These are phyloP conservation scores for Eucalyptus marginata DNA, from an alignment of 345 rosid genomes.

Conservation along the genomic window DNA sequence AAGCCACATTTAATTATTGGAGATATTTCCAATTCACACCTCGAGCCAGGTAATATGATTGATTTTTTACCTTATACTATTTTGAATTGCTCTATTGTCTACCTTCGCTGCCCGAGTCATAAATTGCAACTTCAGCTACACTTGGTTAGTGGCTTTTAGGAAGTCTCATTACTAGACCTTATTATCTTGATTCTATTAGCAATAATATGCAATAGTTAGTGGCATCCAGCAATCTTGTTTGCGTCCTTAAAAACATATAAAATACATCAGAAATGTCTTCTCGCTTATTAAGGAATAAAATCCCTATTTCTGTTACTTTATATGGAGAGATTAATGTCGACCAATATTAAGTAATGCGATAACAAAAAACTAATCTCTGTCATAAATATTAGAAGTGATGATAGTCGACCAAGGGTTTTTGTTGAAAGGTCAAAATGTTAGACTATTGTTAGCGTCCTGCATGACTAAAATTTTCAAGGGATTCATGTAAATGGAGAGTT, in stretches of 20 bases:
- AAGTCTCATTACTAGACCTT: not conserved
- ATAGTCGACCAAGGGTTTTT: not conserved
- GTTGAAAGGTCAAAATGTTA: not conserved
- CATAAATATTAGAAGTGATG: not conserved
- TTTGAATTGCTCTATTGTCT: not conserved
- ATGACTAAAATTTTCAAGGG: not conserved
- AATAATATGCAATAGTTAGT: not conserved
- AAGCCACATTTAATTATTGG: not conserved
- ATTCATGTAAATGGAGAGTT: not conserved
- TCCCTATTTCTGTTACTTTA: not conserved
- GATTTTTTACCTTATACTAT: not conserved
- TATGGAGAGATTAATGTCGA: not conserved
- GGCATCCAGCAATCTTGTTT: not conserved
- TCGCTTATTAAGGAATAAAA: not conserved
- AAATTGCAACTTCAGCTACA: not conserved
- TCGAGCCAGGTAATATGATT: not conserved
- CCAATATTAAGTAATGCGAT: not conserved
- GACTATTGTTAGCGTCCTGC: not conserved
- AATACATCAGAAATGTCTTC: not conserved
- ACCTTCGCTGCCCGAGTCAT: not conserved
- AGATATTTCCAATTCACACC: not conserved
- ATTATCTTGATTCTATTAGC: not conserved
- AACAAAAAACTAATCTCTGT: fast-evolving
- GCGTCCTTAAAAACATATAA: not conserved
- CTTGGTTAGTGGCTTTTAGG: not conserved